These are phyloP conservation scores for Paecilomyces dactylethromorphus DNA, from an alignment of 2,329 filamentous ascomycete species.

Conservation along the genomic window DNA sequence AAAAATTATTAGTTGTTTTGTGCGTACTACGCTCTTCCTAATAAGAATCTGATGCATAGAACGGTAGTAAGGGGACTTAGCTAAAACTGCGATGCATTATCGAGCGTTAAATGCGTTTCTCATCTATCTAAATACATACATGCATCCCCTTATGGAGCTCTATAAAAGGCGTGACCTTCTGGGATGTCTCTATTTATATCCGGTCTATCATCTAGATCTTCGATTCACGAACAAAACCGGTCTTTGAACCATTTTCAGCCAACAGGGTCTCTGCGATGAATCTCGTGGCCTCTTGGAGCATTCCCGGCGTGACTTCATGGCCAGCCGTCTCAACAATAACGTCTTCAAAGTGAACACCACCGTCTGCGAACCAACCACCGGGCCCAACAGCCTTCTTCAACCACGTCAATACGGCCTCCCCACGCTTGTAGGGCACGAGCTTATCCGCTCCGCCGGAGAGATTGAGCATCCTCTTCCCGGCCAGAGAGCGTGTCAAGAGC, in stretches of 20 bases:
- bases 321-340: constrained; percentile 50
- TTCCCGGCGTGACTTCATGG: constrained; percentile 52
- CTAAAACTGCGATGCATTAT: too few species aligned
- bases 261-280: constrained; percentile 45
- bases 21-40: too few species aligned
- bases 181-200: too few species aligned
- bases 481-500: constrained; percentile 34
- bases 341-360: constrained; percentile 50
- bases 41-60: too few species aligned
- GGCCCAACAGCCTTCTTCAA: constrained; percentile 42
- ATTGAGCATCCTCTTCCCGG: constrained; percentile 49
- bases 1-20: too few species aligned
- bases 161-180: too few species aligned
- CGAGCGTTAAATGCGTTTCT: too few species aligned
- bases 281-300: constrained; percentile 49
- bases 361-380: constrained; percentile 44
- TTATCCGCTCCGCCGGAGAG: constrained; percentile 52
- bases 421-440: constrained; percentile 53
- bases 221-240: constrained; percentile 27
- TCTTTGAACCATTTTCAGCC: constrained; percentile 11
- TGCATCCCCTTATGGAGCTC: too few species aligned
- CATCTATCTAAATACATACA: too few species aligned
- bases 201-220: constrained; percentile 20
- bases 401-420: constrained; percentile 51
- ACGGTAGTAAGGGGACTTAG: too few species aligned